Evolutionary conservation across 768 basidiomycete genomes (phyloP).

Genomic region (Lactarius psammicola): DNA sequence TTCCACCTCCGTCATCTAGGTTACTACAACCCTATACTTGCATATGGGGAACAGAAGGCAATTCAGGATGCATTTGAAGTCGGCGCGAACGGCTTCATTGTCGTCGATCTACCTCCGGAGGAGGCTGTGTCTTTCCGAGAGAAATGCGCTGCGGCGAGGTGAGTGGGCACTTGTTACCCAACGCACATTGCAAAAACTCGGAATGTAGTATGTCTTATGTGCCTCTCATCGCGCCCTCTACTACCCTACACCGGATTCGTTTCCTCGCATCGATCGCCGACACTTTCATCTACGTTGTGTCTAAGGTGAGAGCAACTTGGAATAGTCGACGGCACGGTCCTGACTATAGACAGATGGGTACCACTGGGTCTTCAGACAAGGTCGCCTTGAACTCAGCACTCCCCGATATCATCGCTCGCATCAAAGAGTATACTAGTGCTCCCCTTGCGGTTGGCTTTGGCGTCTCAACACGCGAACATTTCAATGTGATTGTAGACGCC

Average conservation of each 20-base stretch:
- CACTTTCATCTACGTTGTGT: conserved; percentile 97
- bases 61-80: conserved; percentile 86
- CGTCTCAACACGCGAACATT: conserved; percentile 86
- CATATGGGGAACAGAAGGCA: conserved; percentile 93
- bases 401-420: conserved; percentile 79
- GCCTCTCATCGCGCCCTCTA: conserved; percentile 93
- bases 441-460: conserved; percentile 97
- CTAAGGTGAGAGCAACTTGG: conserved; percentile 58
- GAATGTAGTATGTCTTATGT: conserved; percentile 81
- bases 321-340: not conserved
- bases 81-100: conserved; percentile 95
- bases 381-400: conserved; percentile 71
- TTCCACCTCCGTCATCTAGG: conserved; percentile 47
- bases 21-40: conserved; percentile 95
- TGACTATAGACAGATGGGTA: conserved; percentile 76
- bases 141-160: conserved; percentile 82
- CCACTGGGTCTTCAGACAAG: conserved; percentile 85
- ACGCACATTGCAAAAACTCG: conserved; percentile 11
- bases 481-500: conserved; percentile 76
- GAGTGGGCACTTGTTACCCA: conserved; percentile 36
- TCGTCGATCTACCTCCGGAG: conserved; percentile 97
- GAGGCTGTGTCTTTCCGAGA: conserved; percentile 89
- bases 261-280: conserved; percentile 94
- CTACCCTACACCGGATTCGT: conserved; percentile 79
- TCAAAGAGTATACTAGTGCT: conserved; percentile 72